Conservation (phyloP, 352 stramenopile genomes). For the Globisporangium irregulare region DNA sequence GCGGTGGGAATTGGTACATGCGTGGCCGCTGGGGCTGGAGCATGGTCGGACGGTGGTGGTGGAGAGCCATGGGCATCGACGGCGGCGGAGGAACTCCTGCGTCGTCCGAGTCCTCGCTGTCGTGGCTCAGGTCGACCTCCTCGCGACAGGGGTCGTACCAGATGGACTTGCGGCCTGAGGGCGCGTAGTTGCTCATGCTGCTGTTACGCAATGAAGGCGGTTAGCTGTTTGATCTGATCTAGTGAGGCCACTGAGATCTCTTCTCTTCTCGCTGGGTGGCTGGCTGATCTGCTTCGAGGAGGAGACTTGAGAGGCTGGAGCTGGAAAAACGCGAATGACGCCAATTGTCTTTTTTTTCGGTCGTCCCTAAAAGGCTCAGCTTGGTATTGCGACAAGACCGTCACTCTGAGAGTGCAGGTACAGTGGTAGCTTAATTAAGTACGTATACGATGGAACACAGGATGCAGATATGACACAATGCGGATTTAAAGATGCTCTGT, state of each 20-base stretch:
- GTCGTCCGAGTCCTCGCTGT: conserved; percentile 17
- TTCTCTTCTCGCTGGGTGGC: neutral
- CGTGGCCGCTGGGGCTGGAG: conserved; percentile 1
- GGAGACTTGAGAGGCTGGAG: conserved; percentile 12
- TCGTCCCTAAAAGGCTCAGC: neutral
- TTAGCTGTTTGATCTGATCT: neutral
- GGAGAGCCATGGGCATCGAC: neutral
- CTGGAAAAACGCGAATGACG: conserved; percentile 17
- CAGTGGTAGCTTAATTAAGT: neutral
- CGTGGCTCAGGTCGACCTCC: conserved; percentile 17
- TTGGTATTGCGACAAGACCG: neutral
- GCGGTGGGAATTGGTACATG: conserved; percentile 11
- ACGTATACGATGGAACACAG: neutral
- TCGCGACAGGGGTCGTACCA: conserved; percentile 17
- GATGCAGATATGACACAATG: neutral
- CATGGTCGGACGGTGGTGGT: neutral
- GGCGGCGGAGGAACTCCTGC: neutral
- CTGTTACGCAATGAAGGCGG: neutral
- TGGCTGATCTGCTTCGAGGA: neutral
- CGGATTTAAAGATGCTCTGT: neutral
- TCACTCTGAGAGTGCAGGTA: neutral
- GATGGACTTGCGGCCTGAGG: conserved; percentile 16
- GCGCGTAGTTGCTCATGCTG: conserved; percentile 11
- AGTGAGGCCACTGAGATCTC: neutral
- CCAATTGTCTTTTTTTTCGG: conserved; percentile 7